Evolutionary conservation across 2,329 filamentous ascomycete species (phyloP), one percentile per base, ranked within the genome.

Genomic region (Aspergillus fructus): DNA sequence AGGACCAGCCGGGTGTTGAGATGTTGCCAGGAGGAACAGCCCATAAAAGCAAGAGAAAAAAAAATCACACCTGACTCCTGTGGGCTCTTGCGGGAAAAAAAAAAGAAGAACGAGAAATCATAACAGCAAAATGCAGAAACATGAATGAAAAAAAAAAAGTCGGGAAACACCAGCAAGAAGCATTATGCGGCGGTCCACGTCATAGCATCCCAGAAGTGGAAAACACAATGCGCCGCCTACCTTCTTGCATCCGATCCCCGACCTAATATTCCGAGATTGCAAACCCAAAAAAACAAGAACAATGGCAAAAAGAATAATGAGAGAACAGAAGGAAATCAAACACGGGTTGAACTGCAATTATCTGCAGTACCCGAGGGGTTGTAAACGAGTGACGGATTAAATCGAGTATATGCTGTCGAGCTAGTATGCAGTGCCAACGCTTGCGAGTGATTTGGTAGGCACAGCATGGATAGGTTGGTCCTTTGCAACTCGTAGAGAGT

Each of bases 1-100:
- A 77, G 75, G 74, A 76, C 75, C 75, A 77, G 75, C 75, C 74
- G 68, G 71, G 75, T 77, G 75, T 76, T 68, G 71, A 74, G 64
- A 68, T 71, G 67, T 69, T 71, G 66, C 65, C 66, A 54, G 64
- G 63, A 67, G 65, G 67, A 70, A 70, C 68, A 67, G 65, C 69
- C 64, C 71, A 67, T 65, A 64, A 68, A 71, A 71, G 68, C 67
- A 70, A 66, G 64, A 66, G 63, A 72, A 66, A 71, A 73, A 73
- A 71, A 74, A 73, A 21, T 21, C 74, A 74, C 71, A 76, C 74
- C 74, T 68, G 74, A 76, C 74, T 76, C 75, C 75, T 68, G 67
- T 71, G 69, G 68, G 69, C 68, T 74, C 70, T 73, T 71, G 66
- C 64, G 68, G 69, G 64, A 64, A 59, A 64, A 12, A 71, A 67